Evolutionary conservation across 345 rosid genomes (phyloP).

Genomic region (Kernera saxatilis): DNA sequence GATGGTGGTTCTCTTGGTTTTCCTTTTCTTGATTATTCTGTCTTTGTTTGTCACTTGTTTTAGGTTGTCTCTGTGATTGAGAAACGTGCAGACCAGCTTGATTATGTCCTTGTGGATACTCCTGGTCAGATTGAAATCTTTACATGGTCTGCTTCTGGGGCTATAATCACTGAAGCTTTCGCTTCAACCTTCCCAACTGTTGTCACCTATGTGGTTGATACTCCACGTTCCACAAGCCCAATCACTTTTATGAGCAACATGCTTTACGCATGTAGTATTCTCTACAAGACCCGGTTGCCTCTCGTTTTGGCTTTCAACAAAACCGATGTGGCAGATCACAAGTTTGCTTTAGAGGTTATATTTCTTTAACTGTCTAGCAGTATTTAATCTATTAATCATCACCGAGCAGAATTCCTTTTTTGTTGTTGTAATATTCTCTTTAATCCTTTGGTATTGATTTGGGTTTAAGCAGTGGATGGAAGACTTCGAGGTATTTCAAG

Average conservation of each 20-base stretch:
- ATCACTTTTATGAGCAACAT: conserved; percentile 81
- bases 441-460: not conserved
- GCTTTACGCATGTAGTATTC: conserved; percentile 87
- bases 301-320: conserved; percentile 79
- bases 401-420: not conserved
- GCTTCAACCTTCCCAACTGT: conserved; percentile 86
- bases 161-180: conserved; percentile 82
- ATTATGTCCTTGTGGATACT: conserved; percentile 81
- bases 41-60: conserved; percentile 8
- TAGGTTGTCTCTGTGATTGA: conserved; percentile 71
- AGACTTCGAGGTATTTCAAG: conserved; percentile 74
- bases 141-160: conserved; percentile 94
- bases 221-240: conserved; percentile 77
- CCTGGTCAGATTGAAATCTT: conserved; percentile 93
- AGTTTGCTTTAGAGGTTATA: conserved; percentile 74
- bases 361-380: not conserved
- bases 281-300: conserved; percentile 75
- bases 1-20: not conserved
- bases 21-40: not conserved
- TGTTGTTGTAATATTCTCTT: not conserved
- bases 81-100: conserved; percentile 81
- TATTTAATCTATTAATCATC: not conserved
- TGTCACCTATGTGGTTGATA: conserved; percentile 68
- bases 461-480: conserved; percentile 64
- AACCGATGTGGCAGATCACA: conserved; percentile 72